phyloP scores from a whole-genome alignment of 2,329 filamentous ascomycete species.

The Fusarium duplospermum region DNA sequence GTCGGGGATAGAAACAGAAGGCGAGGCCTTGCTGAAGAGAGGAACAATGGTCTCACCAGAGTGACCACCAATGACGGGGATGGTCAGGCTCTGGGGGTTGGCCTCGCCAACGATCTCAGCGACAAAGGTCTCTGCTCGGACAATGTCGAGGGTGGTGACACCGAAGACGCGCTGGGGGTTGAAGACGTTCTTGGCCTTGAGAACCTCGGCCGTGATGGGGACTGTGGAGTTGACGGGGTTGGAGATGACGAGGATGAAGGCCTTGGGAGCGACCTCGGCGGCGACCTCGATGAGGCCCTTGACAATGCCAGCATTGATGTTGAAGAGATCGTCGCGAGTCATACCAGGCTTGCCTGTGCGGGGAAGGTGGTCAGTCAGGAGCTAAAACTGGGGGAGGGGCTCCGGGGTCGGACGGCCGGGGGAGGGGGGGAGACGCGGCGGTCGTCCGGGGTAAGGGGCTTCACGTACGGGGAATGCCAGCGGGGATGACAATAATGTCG shows the following conservation, averaged over 20 bases:
- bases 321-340: constrained; percentile 99
- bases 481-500: constrained; percentile 96
- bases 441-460: constrained; percentile 32
- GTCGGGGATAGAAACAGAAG: constrained; percentile 80
- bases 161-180: constrained; percentile 96
- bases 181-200: constrained; percentile 93
- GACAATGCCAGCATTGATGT: constrained; percentile 99
- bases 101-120: constrained; percentile 85
- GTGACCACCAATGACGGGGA: constrained; percentile 96
- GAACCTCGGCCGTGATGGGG: constrained; percentile 94
- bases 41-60: constrained; percentile 98
- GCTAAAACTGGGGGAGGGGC: constrained; percentile 26
- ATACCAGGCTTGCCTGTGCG: constrained; percentile 93
- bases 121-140: constrained; percentile 97
- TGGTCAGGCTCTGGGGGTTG: constrained; percentile 83
- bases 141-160: constrained; percentile 98
- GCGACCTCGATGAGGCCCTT: constrained; percentile 90
- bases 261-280: constrained; percentile 90
- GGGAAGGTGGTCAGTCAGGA: constrained; percentile 34
- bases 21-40: constrained; percentile 91
- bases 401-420: constrained; percentile 35
- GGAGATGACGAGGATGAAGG: constrained; percentile 95
- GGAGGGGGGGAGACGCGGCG: constrained; percentile 9
- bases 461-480: constrained; percentile 92
- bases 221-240: constrained; percentile 99